phyloP scores from a whole-genome alignment of 2,329 filamentous ascomycete genomes.

The Fusarium longipes region DNA sequence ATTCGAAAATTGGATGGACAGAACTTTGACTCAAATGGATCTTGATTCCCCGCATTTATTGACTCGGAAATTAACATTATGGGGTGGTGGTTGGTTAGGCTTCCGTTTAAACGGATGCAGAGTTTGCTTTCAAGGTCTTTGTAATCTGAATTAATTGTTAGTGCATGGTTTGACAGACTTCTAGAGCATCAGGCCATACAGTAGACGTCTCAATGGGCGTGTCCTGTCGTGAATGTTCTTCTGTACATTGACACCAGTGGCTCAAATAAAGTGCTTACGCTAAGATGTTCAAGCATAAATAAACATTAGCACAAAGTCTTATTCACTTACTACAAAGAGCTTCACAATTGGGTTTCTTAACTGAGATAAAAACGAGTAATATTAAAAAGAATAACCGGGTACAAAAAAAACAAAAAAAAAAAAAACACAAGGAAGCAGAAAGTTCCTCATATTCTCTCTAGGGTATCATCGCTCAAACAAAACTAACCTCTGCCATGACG shows the following conservation, averaged over 20 bases:
- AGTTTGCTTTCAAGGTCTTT: not conserved
- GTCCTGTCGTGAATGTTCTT: too few relatives aligned
- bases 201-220: too few relatives aligned
- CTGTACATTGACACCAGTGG: not conserved
- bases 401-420: not conserved
- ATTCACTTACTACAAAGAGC: not conserved
- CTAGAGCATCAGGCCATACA: too few relatives aligned
- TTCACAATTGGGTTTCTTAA: not conserved
- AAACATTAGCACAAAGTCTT: too few relatives aligned
- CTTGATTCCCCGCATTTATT: constrained; percentile 13
- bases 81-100: not conserved
- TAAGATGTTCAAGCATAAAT: not conserved
- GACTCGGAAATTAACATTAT: constrained; percentile 6
- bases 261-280: not conserved
- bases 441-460: too few relatives aligned
- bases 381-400: not conserved
- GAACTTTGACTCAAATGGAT: constrained; percentile 2
- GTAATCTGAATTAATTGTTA: not conserved
- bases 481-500: not conserved
- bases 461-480: not conserved
- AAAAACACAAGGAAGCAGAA: too few relatives aligned
- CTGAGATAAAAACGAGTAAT: not conserved
- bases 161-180: not conserved
- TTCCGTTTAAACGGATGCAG: not conserved
- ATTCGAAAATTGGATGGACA: constrained; percentile 3